Evolutionary conservation across 495 filamentous ascomycete genomes (phyloP).

Genomic region (Apodospora peruviana): DNA sequence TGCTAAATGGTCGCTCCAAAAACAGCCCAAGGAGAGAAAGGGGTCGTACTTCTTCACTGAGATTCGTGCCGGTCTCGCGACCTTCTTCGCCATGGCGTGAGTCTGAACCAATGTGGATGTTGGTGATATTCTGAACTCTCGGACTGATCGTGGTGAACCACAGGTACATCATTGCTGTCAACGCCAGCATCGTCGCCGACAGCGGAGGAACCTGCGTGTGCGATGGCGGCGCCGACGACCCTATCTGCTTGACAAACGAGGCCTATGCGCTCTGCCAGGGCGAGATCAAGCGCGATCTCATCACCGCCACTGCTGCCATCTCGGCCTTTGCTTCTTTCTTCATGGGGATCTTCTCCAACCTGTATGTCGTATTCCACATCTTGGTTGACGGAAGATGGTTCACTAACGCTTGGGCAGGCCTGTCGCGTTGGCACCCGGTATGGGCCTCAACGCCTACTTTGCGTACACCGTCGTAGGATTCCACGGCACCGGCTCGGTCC

Average conservation of each 20-base stretch:
- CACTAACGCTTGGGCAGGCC: constrained; percentile 38
- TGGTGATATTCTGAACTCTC: neutral
- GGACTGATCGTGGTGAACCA: neutral
- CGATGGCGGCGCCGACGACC: constrained; percentile 36
- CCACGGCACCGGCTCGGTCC: constrained; percentile 60
- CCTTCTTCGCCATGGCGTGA: constrained; percentile 82
- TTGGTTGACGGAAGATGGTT: neutral
- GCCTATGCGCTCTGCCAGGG: constrained; percentile 60
- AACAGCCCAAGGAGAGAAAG: constrained; percentile 63
- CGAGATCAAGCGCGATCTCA: constrained; percentile 66
- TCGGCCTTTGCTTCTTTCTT: constrained; percentile 62
- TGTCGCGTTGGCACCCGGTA: constrained; percentile 71
- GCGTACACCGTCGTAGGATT: constrained; percentile 74
- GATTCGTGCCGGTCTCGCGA: constrained; percentile 69
- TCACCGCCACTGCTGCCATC: constrained; percentile 77
- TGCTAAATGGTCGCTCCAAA: constrained; percentile 40
- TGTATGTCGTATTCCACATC: constrained; percentile 15
- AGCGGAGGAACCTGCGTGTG: constrained; percentile 66
- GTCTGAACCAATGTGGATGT: no score
- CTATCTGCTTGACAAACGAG: constrained; percentile 50
- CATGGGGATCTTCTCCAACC: constrained; percentile 68
- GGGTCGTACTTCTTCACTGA: constrained; percentile 75
- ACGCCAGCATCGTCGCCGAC: constrained; percentile 61
- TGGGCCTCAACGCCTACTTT: constrained; percentile 84
- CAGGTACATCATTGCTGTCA: constrained; percentile 62